phyloP scores from a whole-genome alignment of 1,284 basidiomycete species.

The Naganishia cerealis region DNA sequence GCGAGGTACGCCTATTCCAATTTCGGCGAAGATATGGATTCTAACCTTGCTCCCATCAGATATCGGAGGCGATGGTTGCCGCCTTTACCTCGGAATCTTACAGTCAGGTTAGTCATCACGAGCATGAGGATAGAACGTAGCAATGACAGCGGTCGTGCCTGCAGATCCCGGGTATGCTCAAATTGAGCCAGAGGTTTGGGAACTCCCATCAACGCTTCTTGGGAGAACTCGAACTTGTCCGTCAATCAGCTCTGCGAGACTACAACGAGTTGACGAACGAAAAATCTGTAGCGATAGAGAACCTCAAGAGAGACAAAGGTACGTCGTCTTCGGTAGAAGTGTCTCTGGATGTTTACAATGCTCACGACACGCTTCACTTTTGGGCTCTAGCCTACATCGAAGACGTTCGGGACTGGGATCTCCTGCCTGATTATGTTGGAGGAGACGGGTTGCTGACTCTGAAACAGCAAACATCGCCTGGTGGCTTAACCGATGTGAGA shows the following conservation, averaged over 20 bases:
- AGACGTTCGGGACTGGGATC: constrained; percentile 35
- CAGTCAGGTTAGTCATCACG: constrained; percentile 20
- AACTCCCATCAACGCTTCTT: constrained; percentile 31
- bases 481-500: constrained; percentile 27
- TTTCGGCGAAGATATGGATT: neutral
- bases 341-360: neutral
- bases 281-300: constrained; percentile 14
- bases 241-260: constrained; percentile 32
- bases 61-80: constrained; percentile 26
- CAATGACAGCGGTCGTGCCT: neutral
- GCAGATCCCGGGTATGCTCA: constrained; percentile 34
- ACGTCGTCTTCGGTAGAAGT: neutral
- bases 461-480: constrained; percentile 18
- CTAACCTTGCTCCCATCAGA: constrained; percentile 2
- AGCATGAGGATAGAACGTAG: neutral
- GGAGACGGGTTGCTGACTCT: neutral
- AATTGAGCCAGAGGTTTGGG: constrained; percentile 27
- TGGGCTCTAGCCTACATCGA: neutral
- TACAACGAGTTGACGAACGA: constrained; percentile 29
- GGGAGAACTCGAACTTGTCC: constrained; percentile 33
- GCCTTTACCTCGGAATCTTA: constrained; percentile 31
- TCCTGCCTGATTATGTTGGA: constrained; percentile 32
- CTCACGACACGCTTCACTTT: neutral
- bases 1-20: constrained; percentile 18
- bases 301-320: constrained; percentile 21